Conservation (phyloP, 1,284 basidiomycete species). For the Cryptococcus floricola region DNA sequence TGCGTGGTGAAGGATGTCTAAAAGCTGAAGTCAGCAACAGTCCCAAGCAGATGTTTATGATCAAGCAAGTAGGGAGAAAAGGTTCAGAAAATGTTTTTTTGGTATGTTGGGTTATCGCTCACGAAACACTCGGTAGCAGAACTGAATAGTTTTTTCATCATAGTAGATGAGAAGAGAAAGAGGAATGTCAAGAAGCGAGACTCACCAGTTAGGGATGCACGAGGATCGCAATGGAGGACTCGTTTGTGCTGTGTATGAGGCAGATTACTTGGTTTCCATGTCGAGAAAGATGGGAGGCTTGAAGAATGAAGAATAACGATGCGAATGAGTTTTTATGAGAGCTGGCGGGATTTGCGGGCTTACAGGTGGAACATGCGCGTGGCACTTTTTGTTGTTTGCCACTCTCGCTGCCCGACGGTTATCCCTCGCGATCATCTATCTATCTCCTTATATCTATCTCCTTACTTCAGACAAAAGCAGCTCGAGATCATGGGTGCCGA, state of each 20-base stretch:
- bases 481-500: conserved; percentile 42
- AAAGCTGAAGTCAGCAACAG: conserved; percentile 3
- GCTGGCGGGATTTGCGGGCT: too few species aligned
- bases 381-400: neutral
- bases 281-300: too few species aligned
- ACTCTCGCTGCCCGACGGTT: neutral
- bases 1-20: neutral
- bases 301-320: too few species aligned
- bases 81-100: conserved; percentile 41
- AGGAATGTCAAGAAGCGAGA: conserved; percentile 1
- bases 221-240: too few species aligned
- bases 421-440: neutral
- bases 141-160: conserved; percentile 47
- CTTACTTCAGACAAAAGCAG: neutral
- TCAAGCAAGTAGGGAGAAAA: neutral
- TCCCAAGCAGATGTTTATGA: neutral
- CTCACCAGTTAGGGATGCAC: too few species aligned
- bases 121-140: conserved; percentile 49
- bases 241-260: too few species aligned
- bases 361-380: too few species aligned
- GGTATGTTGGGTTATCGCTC: conserved; percentile 46
- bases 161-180: conserved; percentile 11
- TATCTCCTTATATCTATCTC: neutral
- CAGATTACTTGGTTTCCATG: too few species aligned
- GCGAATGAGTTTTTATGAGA: too few species aligned